Conservation (phyloP, 805 yeast species). For the Sungouiozyma intestinalis region DNA sequence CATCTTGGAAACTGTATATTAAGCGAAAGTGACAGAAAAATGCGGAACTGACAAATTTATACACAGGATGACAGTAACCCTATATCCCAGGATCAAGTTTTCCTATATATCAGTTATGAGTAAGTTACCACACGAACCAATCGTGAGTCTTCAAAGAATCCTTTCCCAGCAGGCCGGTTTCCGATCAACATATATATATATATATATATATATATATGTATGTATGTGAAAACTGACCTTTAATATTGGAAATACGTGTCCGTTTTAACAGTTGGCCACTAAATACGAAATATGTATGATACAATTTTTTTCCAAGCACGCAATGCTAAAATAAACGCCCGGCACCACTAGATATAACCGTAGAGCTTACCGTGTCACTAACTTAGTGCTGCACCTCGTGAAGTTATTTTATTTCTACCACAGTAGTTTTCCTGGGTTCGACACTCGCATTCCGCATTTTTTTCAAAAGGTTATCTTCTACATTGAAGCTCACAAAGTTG, state of each 20-base stretch:
- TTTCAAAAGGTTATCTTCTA: background rate
- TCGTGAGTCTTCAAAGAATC: too few species aligned
- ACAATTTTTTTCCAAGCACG: background rate
- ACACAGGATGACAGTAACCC: background rate
- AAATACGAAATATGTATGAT: background rate
- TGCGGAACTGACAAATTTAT: background rate
- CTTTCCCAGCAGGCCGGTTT: too few species aligned
- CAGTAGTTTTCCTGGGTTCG: too few species aligned
- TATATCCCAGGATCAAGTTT: background rate
- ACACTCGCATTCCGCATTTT: background rate
- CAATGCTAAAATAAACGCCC: background rate
- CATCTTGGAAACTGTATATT: background rate
- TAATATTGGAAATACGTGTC: background rate
- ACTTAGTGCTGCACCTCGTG: too few species aligned
- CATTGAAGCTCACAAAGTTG: background rate
- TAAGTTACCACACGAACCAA: too few species aligned
- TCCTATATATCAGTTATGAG: background rate
- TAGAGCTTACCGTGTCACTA: background rate
- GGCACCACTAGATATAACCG: background rate
- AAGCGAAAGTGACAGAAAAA: background rate
- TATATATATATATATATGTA: too few species aligned
- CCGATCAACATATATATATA: background rate
- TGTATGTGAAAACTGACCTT: background rate
- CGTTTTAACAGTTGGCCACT: background rate
- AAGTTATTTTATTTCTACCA: too few species aligned